Percentiles rank a stretch among this genome's conserved stretches.
phyloP scores from a whole-genome alignment of 2,329 filamentous ascomycete genomes.

The Colletotrichum australisinense region DNA sequence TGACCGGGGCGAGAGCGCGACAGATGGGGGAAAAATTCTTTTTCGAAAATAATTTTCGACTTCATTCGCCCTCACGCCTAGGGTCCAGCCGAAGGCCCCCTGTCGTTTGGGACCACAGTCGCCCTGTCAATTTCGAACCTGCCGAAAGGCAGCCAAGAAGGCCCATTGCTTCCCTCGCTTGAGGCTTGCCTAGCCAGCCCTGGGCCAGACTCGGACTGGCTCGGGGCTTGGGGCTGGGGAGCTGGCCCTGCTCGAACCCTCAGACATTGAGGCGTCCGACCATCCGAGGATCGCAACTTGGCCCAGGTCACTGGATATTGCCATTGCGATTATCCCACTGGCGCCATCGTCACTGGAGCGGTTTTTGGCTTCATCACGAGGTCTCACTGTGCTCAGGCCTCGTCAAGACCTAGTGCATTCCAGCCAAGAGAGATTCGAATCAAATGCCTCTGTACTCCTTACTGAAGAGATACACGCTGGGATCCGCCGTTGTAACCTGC shows the following conservation, averaged over 20 bases:
- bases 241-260: slow-evolving; percentile 25
- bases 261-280: slow-evolving; percentile 31
- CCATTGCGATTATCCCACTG: neutral
- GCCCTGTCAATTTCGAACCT: slow-evolving; percentile 29
- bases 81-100: slow-evolving; percentile 24
- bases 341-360: neutral
- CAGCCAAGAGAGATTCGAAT: neutral
- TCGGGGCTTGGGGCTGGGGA: slow-evolving; percentile 3
- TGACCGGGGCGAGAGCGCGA: slow-evolving; percentile 11
- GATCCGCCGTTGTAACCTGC: neutral
- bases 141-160: slow-evolving; percentile 9
- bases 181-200: slow-evolving; percentile 6
- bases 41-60: slow-evolving; percentile 4
- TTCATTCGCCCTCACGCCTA: slow-evolving; percentile 16
- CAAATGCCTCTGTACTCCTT: neutral
- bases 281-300: slow-evolving; percentile 25
- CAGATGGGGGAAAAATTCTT: slow-evolving; percentile 1
- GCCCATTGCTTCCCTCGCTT: neutral
- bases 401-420: slow-evolving; percentile 6
- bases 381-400: neutral
- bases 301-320: slow-evolving; percentile 1
- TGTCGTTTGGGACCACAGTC: slow-evolving; percentile 19
- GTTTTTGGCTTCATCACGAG: slow-evolving; percentile 2
- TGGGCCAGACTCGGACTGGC: slow-evolving; percentile 1
- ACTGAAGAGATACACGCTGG: neutral